Conservation (phyloP, 768 basidiomycete genomes). For the Tremella yokohamensis region DNA sequence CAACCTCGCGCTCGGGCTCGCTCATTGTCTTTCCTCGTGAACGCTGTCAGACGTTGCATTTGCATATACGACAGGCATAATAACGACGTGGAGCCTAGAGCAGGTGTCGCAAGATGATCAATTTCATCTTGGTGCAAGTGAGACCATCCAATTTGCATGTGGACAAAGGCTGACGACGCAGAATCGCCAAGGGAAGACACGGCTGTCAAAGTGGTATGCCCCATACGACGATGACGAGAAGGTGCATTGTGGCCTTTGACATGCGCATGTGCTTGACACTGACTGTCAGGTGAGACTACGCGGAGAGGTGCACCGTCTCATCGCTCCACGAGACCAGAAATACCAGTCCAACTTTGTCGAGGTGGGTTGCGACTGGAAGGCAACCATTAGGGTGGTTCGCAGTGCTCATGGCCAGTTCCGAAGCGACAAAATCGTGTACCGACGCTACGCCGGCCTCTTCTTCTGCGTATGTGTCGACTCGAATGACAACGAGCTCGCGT, state of each 20-base stretch:
- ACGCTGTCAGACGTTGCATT: neutral
- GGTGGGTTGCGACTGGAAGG: constrained; percentile 57
- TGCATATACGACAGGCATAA: neutral
- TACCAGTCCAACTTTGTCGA: constrained; percentile 99
- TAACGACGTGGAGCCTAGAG: neutral
- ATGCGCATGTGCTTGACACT: neutral
- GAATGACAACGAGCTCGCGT: constrained; percentile 96
- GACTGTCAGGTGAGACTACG: constrained; percentile 72
- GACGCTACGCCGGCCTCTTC: constrained; percentile 94
- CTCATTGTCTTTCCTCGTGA: neutral
- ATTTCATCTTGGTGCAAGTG: constrained; percentile 95
- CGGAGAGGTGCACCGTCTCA: constrained; percentile 92
- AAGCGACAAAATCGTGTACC: constrained; percentile 95
- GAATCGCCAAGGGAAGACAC: constrained; percentile 98
- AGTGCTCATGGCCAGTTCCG: constrained; percentile 64
- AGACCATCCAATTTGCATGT: constrained; percentile 21
- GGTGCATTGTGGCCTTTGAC: constrained; percentile 54
- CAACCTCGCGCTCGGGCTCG: neutral
- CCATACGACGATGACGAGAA: constrained; percentile 99
- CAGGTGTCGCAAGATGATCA: constrained; percentile 65
- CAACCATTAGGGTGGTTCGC: constrained; percentile 4
- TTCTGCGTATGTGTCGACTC: constrained; percentile 97
- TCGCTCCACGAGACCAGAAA: constrained; percentile 96
- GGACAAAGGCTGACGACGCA: constrained; percentile 48
- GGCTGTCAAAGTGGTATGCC: constrained; percentile 97